Evolutionary conservation across 2,329 filamentous ascomycete genomes (phyloP), one percentile per base, ranked within the genome.

Genomic region (Phoma sp.): DNA sequence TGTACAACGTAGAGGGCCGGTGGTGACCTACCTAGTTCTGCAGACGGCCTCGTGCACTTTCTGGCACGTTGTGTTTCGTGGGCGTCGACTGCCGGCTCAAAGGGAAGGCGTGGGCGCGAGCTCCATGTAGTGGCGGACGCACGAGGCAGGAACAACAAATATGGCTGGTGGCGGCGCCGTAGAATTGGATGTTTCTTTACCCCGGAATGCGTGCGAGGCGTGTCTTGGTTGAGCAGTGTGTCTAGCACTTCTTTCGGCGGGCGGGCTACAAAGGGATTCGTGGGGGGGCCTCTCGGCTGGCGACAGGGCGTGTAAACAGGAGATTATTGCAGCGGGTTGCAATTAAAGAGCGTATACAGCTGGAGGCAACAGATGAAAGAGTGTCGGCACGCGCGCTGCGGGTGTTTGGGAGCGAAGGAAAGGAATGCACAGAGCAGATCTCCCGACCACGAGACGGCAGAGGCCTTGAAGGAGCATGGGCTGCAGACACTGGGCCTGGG

Each of bases 101-200:
- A 42, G 32, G 57, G 48, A 58, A 53, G 51, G 50, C 61, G 61
- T 56, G 60, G 59, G 43, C 43, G 60, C 60, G 52, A 56, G 48
- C 57, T 66, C 67, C 71, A 73, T 71, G 60, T 62, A 72, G 62
- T 47, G 55, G 40, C 38, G 42, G 57, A 52, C 20, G 40, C 36
- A 23, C 26, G 28, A 52, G 60, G 49, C 40, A 53, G 49, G 39
- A 45, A 51, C 46, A 51, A 43, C 42, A 40, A 46, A 52, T 49
- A 42, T 29, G 47, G 46, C 17, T 21, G 21, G 45, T 47, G 45
- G 47, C 18, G 38, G 49, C 30, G 33, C 29, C 26, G 20, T 47
- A 28, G 23, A 17, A 12, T 29, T 40, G 5, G 18, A 28, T 18
- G 32, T 23, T 39, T 45, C 9, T 34, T 43, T 49, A 34, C 32